Evolutionary conservation across 2,329 filamentous ascomycete species (phyloP).

Genomic region (Aspergillus pseudonomiae): DNA sequence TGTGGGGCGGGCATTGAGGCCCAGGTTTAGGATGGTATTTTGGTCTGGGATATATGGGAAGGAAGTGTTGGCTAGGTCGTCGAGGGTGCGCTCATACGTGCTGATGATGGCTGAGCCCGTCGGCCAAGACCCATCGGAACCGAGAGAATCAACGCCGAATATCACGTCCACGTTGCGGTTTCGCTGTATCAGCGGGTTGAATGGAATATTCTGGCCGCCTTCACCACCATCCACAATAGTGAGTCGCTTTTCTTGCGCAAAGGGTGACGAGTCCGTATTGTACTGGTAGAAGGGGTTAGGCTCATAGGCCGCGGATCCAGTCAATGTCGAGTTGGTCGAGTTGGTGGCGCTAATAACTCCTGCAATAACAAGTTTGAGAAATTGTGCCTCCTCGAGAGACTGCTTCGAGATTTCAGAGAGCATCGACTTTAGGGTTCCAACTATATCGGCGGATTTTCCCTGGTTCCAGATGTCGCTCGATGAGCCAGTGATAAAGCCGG

Average conservation of each 20-base stretch:
- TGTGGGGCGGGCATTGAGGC: slow-evolving; percentile 69
- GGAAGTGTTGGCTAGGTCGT: slow-evolving; percentile 56
- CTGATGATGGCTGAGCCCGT: slow-evolving; percentile 74
- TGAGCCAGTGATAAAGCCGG: slow-evolving; percentile 80
- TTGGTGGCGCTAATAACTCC: too few relatives aligned
- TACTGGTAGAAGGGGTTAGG: too few relatives aligned
- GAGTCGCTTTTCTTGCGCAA: too few relatives aligned
- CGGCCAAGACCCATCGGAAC: slow-evolving; percentile 71
- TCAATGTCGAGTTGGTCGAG: too few relatives aligned
- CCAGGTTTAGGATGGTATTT: slow-evolving; percentile 74
- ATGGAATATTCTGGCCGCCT: slow-evolving; percentile 74
- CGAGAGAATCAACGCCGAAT: slow-evolving; percentile 74
- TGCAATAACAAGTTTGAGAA: too few relatives aligned
- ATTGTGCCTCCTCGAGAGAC: too few relatives aligned
- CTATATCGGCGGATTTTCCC: neutral
- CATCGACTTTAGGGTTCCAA: too few relatives aligned
- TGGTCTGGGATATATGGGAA: slow-evolving; percentile 72
- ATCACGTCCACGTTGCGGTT: slow-evolving; percentile 71
- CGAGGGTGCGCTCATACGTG: slow-evolving; percentile 66
- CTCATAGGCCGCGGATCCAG: too few relatives aligned
- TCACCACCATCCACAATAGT: slow-evolving; percentile 71
- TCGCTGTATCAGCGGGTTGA: slow-evolving; percentile 73
- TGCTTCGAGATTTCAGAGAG: too few relatives aligned
- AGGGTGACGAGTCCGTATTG: too few relatives aligned
- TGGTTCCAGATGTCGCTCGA: slow-evolving; percentile 81